Conservation (phyloP, 176 grass and related monocot genomes). For the Guadua angustifolia region DNA sequence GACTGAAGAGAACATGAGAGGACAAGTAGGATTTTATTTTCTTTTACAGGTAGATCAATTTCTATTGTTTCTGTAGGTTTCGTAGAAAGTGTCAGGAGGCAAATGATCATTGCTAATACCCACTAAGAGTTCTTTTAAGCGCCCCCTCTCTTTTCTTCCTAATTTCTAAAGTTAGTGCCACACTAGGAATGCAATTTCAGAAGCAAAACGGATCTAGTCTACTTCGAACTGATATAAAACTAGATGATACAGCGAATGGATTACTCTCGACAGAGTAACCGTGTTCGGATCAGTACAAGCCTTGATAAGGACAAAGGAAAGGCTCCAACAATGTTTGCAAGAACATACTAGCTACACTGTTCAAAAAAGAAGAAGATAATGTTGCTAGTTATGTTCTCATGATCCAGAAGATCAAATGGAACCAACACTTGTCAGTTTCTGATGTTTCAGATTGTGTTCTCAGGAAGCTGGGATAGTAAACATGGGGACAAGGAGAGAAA, state of each 20-base stretch:
- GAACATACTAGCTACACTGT: not conserved
- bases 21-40: constrained; percentile 10
- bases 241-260: constrained; percentile 4
- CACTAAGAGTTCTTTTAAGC: constrained; percentile 22
- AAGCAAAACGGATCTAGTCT: constrained; percentile 32
- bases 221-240: not conserved
- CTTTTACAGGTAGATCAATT: not conserved
- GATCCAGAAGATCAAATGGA: not conserved
- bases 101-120: not conserved
- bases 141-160: not conserved
- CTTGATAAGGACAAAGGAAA: not conserved
- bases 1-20: constrained; percentile 31
- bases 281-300: not conserved
- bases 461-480: not conserved
- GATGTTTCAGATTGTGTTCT: not conserved
- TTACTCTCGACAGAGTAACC: constrained; percentile 14
- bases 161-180: constrained; percentile 36
- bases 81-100: constrained; percentile 32
- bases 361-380: no score
- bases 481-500: not conserved
- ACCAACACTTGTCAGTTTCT: not conserved
- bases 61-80: constrained; percentile 15
- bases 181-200: constrained; percentile 28
- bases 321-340: not conserved
- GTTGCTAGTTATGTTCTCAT: not conserved